Base-by-base conservation (phyloP, 1,284 basidiomycete genomes). In the Fomitopsis palustris region DNA sequence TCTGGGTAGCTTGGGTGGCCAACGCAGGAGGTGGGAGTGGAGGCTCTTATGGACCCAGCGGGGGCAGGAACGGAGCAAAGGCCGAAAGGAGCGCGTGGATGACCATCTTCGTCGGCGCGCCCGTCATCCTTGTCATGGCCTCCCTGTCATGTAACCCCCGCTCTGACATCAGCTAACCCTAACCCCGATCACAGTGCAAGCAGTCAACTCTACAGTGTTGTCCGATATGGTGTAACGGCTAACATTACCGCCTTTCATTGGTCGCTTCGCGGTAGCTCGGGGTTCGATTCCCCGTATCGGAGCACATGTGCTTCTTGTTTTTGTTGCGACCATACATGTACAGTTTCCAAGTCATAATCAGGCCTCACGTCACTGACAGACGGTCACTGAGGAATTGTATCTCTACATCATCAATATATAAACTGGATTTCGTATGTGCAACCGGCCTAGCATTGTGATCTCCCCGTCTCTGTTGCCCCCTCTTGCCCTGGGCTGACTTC, bases 241-340 rank as follows among this genome's bases (percentile, higher is more conserved):
- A 41, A 41, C 39, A 41, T 41, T 41, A n/a, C n/a, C n/a, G n/a
- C n/a, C n/a, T 37, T 37, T 16, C 7, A 8, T 37, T 37, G 35
- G 35, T 37, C 35, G 35, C 35, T n/a, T n/a, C 82, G 85, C 85
- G 83, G 82, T 80, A 86, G 85, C 85, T 85, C 85, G 84, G 60
- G 60, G 60, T 62, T 62, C 60, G 60, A 62, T 57, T 62, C 84
- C 85, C 84, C 84, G 84, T 85, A 84, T 78, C 83, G 72, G 71
- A 73, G 72, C n/a, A n/a, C n/a, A n/a, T n/a, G n/a, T n/a, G n/a
- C n/a, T n/a, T n/a, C n/a, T n/a, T n/a, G n/a, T n/a, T n/a, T n/a
- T n/a, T n/a, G n/a, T n/a, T n/a, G n/a, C n/a, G n/a, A n/a, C n/a
- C n/a, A n/a, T n/a, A n/a, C n/a, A n/a, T n/a, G n/a, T n/a, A n/a